phyloP scores from a whole-genome alignment of 1,139 yeast species.

The Suhomyces maxii region DNA sequence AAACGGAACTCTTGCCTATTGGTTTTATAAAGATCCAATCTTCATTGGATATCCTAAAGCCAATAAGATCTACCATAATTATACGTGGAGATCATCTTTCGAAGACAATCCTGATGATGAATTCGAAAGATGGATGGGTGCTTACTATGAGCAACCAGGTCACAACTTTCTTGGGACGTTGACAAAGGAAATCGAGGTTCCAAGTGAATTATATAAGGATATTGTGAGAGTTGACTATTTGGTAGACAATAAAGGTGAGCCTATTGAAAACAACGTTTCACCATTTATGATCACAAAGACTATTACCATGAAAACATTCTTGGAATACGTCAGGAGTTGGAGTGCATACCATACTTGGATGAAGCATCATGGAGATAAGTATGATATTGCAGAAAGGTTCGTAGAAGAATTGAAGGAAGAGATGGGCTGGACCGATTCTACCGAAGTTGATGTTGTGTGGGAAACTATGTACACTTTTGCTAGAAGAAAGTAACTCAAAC shows the following conservation, averaged over 20 bases:
- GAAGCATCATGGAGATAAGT: constrained; percentile 26
- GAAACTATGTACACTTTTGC: constrained; percentile 43
- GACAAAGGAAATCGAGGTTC: constrained; percentile 29
- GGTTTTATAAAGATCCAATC: constrained; percentile 45
- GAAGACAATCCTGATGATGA: constrained; percentile 30
- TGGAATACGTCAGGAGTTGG: constrained; percentile 37
- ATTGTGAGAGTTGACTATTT: constrained; percentile 26
- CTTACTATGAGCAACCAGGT: constrained; percentile 49
- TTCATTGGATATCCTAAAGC: constrained; percentile 30
- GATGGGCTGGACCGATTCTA: constrained; percentile 32
- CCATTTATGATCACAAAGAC: constrained; percentile 24
- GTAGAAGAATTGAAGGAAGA: constrained; percentile 22
- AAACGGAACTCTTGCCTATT: constrained; percentile 43
- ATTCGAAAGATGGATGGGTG: constrained; percentile 42
- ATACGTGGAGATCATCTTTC: constrained; percentile 16
- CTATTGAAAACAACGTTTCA: constrained; percentile 16
- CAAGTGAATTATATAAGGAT: constrained; percentile 28
- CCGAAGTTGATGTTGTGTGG: constrained; percentile 37
- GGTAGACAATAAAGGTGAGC: constrained; percentile 20
- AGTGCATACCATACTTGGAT: constrained; percentile 38
- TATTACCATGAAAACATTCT: constrained; percentile 25
- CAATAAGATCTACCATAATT: constrained; percentile 29
- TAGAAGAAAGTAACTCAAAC: constrained; percentile 16
- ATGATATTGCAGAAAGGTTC: constrained; percentile 24
- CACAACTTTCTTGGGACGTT: constrained; percentile 31